These are phyloP conservation scores for Myriosclerotinia scirpicola DNA, from an alignment of 2,329 filamentous ascomycete genomes.

Conservation along the genomic window DNA sequence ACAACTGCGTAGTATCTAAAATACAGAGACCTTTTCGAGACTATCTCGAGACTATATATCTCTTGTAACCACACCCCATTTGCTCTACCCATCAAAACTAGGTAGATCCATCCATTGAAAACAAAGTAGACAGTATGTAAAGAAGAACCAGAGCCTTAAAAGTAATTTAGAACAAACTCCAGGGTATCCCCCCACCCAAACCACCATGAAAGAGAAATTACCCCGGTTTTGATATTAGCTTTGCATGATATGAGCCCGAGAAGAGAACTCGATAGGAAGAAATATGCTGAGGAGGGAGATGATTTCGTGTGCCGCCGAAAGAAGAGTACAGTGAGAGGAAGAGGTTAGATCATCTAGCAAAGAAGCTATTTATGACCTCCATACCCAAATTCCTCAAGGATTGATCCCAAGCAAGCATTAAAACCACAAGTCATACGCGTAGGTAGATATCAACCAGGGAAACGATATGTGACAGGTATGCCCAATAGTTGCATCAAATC, in stretches of 20 bases:
- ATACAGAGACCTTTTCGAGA: not conserved
- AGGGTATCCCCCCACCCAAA: not conserved
- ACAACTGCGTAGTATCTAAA: not conserved
- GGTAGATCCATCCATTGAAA: not conserved
- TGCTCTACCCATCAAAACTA: not conserved
- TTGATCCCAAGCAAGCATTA: not conserved
- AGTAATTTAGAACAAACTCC: not conserved
- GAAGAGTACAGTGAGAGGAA: not conserved
- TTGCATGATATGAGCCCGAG: not conserved
- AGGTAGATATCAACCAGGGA: constrained; percentile 9
- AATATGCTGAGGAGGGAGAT: not conserved
- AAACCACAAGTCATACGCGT: not conserved
- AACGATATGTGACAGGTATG: constrained; percentile 4
- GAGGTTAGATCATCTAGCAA: not conserved
- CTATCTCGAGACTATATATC: not conserved
- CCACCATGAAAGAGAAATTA: not conserved
- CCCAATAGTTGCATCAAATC: not conserved
- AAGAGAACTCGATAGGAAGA: not conserved
- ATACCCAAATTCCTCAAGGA: too few species aligned
- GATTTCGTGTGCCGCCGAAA: too few species aligned
- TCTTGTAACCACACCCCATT: not conserved
- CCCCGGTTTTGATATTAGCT: not conserved
- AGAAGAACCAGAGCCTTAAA: not conserved
- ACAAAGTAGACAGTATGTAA: not conserved
- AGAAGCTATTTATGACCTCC: not conserved